Base-by-base conservation (phyloP, 305 asterid species). In the Petunia hybrid region DNA sequence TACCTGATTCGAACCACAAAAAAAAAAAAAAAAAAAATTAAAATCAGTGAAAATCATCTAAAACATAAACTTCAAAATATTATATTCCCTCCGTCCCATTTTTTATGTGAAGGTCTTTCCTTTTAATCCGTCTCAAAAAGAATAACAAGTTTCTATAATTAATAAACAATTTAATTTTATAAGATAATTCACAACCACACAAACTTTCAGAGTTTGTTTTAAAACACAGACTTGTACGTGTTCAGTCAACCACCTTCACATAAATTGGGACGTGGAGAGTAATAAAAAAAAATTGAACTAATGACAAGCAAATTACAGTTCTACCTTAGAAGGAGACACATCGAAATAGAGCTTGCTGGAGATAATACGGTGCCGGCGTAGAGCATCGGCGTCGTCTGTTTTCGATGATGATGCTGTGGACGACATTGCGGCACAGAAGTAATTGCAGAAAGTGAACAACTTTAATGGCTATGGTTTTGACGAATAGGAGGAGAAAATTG, bases 291-390 rank as follows among this genome's bases (percentile, higher is more conserved):
- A 75, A 46, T 31, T 31, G 69, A 55, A 36, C 9, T 61, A 4
- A 9, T 13, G 14, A 31, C n/a, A n/a, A 12, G 74, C 4, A n/a
- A 2, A 41, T 41, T 8, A 36, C 6, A 8, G 39, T 43, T 69
- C 79, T 76, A 91, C 99, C 92, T 91, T 93, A 64, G 92, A 87
- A 82, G 89, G 81, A 76, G 89, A 90, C 79, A 92, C 92, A 69
- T 95, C 99, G 85, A 91, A 92, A 92, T 91, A 95, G 78, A 95
- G 95, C 78, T 90, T 90, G 89, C 95, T 95, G 35, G 97, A 90
- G 2, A 91, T 90, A 76, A 92, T 87, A 79, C 94, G 94, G 80
- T 71, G 68, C 48, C 94, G 90, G 62, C 96, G 91, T 38, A 86
- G 85, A 68, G 89, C 80, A 51, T 89, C 94, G 77, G 80, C 86